Percentiles rank a stretch among this genome's conserved stretches.
Evolutionary conservation across 148 eudicot species (phyloP).

Genomic region (Dianthus caryophyllus): DNA sequence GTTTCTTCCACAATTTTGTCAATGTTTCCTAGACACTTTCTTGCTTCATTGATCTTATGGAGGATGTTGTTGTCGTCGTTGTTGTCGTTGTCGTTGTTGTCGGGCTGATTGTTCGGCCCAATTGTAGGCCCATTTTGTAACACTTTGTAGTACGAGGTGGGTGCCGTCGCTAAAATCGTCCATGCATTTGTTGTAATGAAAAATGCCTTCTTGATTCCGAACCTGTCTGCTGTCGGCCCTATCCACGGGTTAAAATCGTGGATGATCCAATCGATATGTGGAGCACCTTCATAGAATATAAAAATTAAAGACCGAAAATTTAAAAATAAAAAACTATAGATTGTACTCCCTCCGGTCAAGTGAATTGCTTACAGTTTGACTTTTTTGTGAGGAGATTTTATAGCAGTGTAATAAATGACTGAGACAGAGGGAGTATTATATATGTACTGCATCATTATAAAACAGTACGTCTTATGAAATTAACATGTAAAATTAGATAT

Average conservation of each 20-base stretch:
- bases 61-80: background rate
- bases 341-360: too few relatives aligned
- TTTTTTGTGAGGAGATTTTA: too few relatives aligned
- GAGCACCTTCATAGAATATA: background rate
- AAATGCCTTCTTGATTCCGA: constrained; percentile 16
- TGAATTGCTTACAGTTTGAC: too few relatives aligned
- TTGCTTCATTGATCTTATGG: constrained; percentile 7
- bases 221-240: constrained; percentile 18
- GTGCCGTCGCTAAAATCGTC: constrained; percentile 2
- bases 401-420: too few relatives aligned
- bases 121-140: background rate
- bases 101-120: constrained; percentile 15
- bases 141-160: background rate
- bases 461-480: too few relatives aligned
- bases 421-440: too few relatives aligned
- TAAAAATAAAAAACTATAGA: too few relatives aligned
- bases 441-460: too few relatives aligned
- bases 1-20: constrained; percentile 1
- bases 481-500: too few relatives aligned
- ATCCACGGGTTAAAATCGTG: constrained; percentile 32
- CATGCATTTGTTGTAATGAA: constrained; percentile 21
- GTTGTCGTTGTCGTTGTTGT: too few relatives aligned
- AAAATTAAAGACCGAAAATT: too few relatives aligned
- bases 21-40: background rate
- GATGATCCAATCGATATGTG: constrained; percentile 32